Conservation (phyloP, 768 basidiomycete genomes). For the Rhodotorula graminis region DNA sequence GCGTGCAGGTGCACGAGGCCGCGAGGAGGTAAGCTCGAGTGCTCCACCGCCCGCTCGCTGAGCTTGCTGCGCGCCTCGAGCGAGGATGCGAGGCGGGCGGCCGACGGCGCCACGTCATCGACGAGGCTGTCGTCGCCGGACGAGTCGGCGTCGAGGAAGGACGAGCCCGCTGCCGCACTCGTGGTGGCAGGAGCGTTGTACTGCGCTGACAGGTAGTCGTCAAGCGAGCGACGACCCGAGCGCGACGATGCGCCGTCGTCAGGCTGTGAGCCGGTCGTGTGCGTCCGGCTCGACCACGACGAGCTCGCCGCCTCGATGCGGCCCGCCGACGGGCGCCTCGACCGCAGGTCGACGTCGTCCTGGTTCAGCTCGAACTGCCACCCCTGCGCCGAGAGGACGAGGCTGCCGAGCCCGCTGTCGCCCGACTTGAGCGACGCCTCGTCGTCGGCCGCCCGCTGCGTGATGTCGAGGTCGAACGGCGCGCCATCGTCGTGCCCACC, state of each 20-base stretch:
- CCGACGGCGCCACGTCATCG: too few species aligned
- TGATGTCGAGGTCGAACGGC: not conserved
- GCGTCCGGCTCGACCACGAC: not conserved
- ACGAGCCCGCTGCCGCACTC: not conserved
- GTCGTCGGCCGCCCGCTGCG: not conserved
- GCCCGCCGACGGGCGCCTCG: too few species aligned
- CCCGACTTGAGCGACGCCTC: not conserved
- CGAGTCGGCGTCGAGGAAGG: conserved; percentile 14
- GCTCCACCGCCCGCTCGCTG: too few species aligned
- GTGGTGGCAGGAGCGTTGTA: not conserved
- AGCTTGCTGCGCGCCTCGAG: too few species aligned
- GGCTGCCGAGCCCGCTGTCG: not conserved
- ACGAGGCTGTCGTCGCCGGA: conserved; percentile 1
- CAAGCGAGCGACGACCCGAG: not conserved
- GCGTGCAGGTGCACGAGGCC: too few species aligned
- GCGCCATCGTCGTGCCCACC: conserved; percentile 3
- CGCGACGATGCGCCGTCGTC: not conserved
- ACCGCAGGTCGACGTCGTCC: too few species aligned
- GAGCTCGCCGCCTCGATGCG: not conserved
- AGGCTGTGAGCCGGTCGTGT: not conserved
- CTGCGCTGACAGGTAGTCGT: not conserved
- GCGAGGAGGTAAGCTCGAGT: not conserved
- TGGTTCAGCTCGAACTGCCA: not conserved
- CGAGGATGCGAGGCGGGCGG: too few species aligned
- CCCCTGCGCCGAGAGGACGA: too few species aligned